Percentiles rank a stretch among this genome's conserved stretches.
phyloP scores from a whole-genome alignment of 2,329 filamentous ascomycete genomes.

The Botrytis tulipae region DNA sequence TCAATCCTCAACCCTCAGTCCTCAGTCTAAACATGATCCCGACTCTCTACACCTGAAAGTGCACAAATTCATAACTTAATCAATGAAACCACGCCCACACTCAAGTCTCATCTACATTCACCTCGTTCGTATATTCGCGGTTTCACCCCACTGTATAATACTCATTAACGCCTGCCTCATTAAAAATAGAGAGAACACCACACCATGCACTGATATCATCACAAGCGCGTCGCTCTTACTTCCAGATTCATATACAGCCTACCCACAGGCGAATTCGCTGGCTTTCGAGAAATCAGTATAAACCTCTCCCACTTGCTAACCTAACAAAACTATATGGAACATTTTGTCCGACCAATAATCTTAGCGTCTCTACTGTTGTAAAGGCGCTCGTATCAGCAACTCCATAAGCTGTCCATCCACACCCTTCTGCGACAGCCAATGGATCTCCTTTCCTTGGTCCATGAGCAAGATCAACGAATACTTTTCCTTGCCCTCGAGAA shows the following conservation, averaged over 20 bases:
- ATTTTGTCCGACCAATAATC: slow-evolving; percentile 79
- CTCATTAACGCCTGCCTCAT: slow-evolving; percentile 1
- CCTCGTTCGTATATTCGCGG: background rate
- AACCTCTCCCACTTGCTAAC: slow-evolving; percentile 60
- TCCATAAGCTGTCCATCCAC: slow-evolving; percentile 77
- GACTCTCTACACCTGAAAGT: background rate
- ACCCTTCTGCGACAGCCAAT: slow-evolving; percentile 65
- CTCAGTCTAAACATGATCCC: background rate
- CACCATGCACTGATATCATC: background rate
- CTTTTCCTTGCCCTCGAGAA: slow-evolving; percentile 49
- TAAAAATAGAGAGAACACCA: slow-evolving; percentile 4
- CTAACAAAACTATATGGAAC: slow-evolving; percentile 85
- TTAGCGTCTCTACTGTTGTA: slow-evolving; percentile 77
- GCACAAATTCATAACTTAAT: background rate
- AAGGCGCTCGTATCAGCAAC: slow-evolving; percentile 79
- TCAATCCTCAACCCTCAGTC: background rate
- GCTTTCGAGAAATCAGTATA: slow-evolving; percentile 41
- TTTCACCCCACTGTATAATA: background rate
- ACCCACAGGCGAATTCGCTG: background rate
- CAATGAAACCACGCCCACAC: background rate
- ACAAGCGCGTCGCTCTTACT: background rate
- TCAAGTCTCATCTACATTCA: slow-evolving; percentile 1
- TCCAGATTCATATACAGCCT: background rate
- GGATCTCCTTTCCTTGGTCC: slow-evolving; percentile 65
- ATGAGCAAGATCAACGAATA: slow-evolving; percentile 76